Percentiles rank a stretch among this genome's conserved stretches.
These are phyloP conservation scores for Pseudogymnoascus sp. DNA, from an alignment of 2,329 filamentous ascomycete species.

Conservation along the genomic window DNA sequence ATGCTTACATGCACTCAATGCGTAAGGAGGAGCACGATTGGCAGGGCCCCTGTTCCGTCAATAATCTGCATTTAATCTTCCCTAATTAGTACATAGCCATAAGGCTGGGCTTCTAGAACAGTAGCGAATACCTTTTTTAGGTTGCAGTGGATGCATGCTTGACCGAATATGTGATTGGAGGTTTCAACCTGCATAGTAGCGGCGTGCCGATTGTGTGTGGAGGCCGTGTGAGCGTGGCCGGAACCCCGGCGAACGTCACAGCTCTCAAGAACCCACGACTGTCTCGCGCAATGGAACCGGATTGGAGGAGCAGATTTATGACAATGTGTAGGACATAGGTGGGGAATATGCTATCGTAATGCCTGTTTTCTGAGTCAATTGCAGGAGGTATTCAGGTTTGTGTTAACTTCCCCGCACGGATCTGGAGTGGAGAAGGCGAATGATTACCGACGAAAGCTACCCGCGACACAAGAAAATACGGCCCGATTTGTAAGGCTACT, in stretches of 20 bases:
- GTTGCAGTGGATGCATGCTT: conserved; percentile 30
- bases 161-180: conserved; percentile 15
- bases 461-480: neutral
- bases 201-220: neutral
- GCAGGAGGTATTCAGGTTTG: neutral
- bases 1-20: conserved; percentile 13
- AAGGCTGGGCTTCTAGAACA: neutral
- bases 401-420: neutral
- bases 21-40: neutral
- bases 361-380: neutral
- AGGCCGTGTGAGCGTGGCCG: neutral
- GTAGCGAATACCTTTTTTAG: conserved; percentile 26
- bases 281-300: neutral
- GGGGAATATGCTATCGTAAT: neutral
- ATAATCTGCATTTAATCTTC: conserved; percentile 29
- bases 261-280: neutral
- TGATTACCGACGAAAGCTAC: neutral
- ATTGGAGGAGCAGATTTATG: neutral
- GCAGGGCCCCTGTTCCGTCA: conserved; percentile 23
- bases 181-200: neutral
- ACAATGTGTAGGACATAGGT: neutral
- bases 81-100: neutral
- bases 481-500: neutral
- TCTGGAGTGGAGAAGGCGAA: neutral
- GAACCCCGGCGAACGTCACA: neutral